Percentiles rank a stretch among this genome's conserved stretches.
Conservation (phyloP, 2,329 filamentous ascomycete species). For the Corinectria fuckeliana region DNA sequence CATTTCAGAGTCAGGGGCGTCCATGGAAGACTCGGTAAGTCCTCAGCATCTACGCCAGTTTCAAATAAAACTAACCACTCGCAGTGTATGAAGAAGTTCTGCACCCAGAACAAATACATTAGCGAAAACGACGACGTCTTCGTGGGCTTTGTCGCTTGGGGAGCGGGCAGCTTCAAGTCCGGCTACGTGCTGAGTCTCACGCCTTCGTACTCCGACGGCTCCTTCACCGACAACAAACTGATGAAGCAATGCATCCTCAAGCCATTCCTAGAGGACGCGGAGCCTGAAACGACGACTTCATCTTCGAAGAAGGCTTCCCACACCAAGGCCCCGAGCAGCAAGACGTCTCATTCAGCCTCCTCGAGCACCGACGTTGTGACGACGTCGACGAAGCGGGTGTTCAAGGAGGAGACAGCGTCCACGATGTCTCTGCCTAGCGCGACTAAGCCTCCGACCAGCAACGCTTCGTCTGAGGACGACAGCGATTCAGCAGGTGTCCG, state of each 20-base stretch:
- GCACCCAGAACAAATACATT: constrained; percentile 55
- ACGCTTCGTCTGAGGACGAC: not conserved
- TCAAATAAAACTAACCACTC: constrained; percentile 6
- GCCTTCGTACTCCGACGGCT: constrained; percentile 37
- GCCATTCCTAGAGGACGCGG: constrained; percentile 39
- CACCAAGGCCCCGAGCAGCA: not conserved
- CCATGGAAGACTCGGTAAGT: constrained; percentile 48
- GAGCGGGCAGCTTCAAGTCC: constrained; percentile 51
- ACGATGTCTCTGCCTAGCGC: not conserved
- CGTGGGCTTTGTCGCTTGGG: constrained; percentile 54
- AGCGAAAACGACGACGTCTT: constrained; percentile 55
- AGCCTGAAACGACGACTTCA: constrained; percentile 4
- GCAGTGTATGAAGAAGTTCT: constrained; percentile 52
- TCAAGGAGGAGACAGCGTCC: constrained; percentile 17
- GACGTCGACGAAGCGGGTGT: constrained; percentile 18
- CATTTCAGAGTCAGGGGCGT: constrained; percentile 60
- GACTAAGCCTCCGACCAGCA: not conserved
- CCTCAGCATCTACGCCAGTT: not conserved
- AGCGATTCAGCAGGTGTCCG: constrained; percentile 6
- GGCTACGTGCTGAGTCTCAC: constrained; percentile 53
- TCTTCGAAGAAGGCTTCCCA: not conserved
- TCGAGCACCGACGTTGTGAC: not conserved
- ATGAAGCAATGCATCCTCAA: constrained; percentile 52
- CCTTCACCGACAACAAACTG: constrained; percentile 48
- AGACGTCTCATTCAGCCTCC: not conserved